These are phyloP conservation scores for Chamaecyparis obtusa DNA, from an alignment of 75 land plant genomes.

Conservation along the genomic window DNA sequence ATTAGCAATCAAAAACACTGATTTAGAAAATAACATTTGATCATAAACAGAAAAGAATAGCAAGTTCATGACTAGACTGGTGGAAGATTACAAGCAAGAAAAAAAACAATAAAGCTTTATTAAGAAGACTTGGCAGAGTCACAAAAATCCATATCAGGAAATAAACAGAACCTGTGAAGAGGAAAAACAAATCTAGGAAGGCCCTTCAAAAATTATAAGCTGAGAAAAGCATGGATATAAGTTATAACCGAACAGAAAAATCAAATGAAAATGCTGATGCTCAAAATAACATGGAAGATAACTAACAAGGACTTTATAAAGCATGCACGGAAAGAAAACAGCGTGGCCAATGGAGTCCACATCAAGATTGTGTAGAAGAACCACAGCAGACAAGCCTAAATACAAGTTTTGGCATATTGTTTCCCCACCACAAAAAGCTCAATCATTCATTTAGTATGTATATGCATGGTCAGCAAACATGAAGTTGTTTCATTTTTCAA, in stretches of 20 bases:
- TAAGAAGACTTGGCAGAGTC: not conserved
- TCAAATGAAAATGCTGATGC: too few relatives aligned
- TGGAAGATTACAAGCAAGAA: not conserved
- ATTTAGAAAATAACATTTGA: not conserved
- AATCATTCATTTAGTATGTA: not conserved
- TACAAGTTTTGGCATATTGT: not conserved
- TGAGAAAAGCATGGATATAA: not conserved
- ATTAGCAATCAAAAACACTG: not conserved
- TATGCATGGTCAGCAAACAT: not conserved
- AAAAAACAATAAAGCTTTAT: not conserved
- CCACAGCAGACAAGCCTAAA: not conserved
- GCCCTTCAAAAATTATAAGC: not conserved
- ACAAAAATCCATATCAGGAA: not conserved
- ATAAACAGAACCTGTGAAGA: not conserved
- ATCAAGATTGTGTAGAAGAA: not conserved
- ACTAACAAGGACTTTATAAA: not conserved
- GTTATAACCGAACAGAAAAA: not conserved
- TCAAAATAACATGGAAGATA: not conserved
- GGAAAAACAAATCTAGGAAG: not conserved
- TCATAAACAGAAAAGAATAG: not conserved
- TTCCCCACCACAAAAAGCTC: not conserved
- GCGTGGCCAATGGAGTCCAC: not conserved
- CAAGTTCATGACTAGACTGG: not conserved
- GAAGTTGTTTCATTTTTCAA: not conserved
- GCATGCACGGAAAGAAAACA: not conserved